Evolutionary conservation across 1,139 yeast species (phyloP).

Genomic region (Suhomyces wounanorum): DNA sequence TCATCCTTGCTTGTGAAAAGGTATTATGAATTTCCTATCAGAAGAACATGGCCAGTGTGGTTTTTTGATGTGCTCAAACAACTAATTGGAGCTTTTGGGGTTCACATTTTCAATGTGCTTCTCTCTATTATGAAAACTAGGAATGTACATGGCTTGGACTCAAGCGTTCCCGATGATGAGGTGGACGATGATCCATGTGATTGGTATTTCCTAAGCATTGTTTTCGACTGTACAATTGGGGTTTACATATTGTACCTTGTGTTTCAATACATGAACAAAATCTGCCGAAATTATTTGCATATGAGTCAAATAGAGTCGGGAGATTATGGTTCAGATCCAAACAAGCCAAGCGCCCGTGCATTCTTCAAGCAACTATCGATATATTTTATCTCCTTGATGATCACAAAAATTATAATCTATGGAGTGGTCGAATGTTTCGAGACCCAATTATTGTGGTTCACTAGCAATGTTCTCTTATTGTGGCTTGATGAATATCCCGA

Average conservation of each 20-base stretch:
- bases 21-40: constrained; percentile 70
- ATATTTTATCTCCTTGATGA: constrained; percentile 63
- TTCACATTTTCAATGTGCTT: constrained; percentile 77
- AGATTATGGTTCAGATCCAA: constrained; percentile 62
- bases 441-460: constrained; percentile 44
- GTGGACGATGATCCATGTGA: constrained; percentile 64
- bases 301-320: constrained; percentile 72
- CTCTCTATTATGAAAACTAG: constrained; percentile 58
- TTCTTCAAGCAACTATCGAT: constrained; percentile 74
- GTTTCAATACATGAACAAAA: constrained; percentile 47
- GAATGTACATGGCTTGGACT: constrained; percentile 10
- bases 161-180: constrained; percentile 10
- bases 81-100: constrained; percentile 79
- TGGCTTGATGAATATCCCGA: constrained; percentile 81
- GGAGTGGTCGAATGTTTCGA: constrained; percentile 44
- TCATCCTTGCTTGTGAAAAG: constrained; percentile 76
- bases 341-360: constrained; percentile 64
- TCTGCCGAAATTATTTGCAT: constrained; percentile 34
- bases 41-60: constrained; percentile 90
- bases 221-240: constrained; percentile 94
- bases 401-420: constrained; percentile 58
- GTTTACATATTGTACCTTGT: constrained; percentile 75
- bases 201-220: constrained; percentile 87
- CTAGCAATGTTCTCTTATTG: constrained; percentile 52
- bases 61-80: constrained; percentile 87